Conservation (phyloP, 345 rosid species). For the Gossypium sturtianum region DNA sequence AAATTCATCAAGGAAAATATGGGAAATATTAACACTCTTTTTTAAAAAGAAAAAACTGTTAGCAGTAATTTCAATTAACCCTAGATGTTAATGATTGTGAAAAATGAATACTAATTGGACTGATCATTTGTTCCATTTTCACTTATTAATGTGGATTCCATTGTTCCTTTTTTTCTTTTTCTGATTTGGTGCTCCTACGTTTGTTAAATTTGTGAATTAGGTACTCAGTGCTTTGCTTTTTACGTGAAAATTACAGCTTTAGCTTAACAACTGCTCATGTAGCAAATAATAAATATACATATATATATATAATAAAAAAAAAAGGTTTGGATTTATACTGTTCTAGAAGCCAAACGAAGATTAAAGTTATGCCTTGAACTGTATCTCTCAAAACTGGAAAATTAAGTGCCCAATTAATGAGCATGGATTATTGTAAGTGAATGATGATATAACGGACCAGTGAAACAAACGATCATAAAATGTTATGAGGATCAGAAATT, state of each 20-base stretch:
- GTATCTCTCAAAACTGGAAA: background rate
- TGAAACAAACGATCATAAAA: too few species aligned
- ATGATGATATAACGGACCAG: too few species aligned
- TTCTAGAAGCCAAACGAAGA: background rate
- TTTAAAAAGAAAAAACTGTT: too few species aligned
- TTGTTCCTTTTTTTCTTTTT: too few species aligned
- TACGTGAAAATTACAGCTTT: background rate
- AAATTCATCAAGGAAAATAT: background rate
- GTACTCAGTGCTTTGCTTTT: background rate
- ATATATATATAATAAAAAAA: background rate
- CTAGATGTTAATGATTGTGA: too few species aligned
- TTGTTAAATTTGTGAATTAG: background rate
- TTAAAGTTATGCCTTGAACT: background rate
- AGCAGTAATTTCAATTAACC: too few species aligned
- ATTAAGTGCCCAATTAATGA: background rate
- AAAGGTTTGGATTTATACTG: background rate
- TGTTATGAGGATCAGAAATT: too few species aligned
- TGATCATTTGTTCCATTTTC: too few species aligned
- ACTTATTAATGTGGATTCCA: background rate
- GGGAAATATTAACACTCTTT: too few species aligned
- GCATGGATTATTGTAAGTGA: too few species aligned
- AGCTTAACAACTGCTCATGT: background rate
- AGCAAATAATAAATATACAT: too few species aligned
- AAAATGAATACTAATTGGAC: too few species aligned
- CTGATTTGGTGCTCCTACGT: background rate